Conservation (phyloP, 176 grass and related monocot genomes). For the Pontederia paniculata region DNA sequence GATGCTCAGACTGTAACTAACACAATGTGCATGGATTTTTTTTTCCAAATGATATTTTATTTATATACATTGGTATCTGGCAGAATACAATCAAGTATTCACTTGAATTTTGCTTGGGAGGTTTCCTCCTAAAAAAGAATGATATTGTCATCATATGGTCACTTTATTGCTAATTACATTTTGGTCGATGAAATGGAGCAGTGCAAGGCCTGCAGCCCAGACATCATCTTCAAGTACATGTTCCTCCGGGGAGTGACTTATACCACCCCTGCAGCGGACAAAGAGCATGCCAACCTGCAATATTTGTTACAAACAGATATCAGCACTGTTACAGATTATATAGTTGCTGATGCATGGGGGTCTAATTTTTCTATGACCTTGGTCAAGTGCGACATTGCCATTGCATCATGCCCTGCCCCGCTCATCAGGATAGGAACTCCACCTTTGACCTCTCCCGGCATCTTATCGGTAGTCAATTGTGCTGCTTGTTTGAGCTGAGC, state of each 20-base stretch:
- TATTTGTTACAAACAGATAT: neutral
- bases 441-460: neutral
- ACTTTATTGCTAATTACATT: slow-evolving; percentile 3
- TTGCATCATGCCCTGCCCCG: slow-evolving; percentile 89
- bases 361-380: slow-evolving; percentile 26
- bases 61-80: too few relatives aligned
- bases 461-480: slow-evolving; percentile 24
- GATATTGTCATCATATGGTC: neutral
- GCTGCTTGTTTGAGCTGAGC: slow-evolving; percentile 45
- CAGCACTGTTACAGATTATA: neutral
- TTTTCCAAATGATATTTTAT: too few relatives aligned
- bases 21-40: too few relatives aligned
- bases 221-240: slow-evolving; percentile 66
- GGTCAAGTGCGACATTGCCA: slow-evolving; percentile 80
- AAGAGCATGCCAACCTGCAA: slow-evolving; percentile 77
- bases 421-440: slow-evolving; percentile 80
- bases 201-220: slow-evolving; percentile 74
- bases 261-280: slow-evolving; percentile 66
- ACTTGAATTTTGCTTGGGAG: too few relatives aligned
- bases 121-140: neutral
- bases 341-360: neutral
- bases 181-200: slow-evolving; percentile 51
- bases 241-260: slow-evolving; percentile 93
- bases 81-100: too few relatives aligned
- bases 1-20: too few relatives aligned